Base-by-base conservation (phyloP, 2,329 filamentous ascomycete genomes). In the Epichloe baconii region DNA sequence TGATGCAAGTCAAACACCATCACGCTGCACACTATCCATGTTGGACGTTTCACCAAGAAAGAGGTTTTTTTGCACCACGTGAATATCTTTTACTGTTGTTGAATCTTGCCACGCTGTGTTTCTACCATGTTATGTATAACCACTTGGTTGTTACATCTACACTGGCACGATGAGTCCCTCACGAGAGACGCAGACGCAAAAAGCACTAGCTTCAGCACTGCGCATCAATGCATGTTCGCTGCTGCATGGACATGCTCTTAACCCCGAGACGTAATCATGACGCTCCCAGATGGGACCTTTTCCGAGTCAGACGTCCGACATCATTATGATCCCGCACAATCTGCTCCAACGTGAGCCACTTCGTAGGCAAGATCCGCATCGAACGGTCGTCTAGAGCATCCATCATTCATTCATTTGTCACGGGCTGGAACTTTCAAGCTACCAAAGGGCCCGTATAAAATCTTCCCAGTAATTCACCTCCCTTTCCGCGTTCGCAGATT, bases 371-470 rank as follows among this genome's bases (percentile, higher is more conserved):
- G n/a, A 23, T 50, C 44, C 44, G 43, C 45, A 26, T 55, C 53
- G 52, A 59, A 54, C 43, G 40, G 14, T 54, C 54, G 55, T 58
- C 56, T 58, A 35, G 26, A 49, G 53, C 52, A 47, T 55, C 43
- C 54, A 51, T 57, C 47, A 38, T 49, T 31, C 44, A 45, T 26
- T 42, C 50, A 52, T 64, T 58, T 60, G 63, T 63, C 55, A 59
- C 64, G 75, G 76, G 74, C 75, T 79, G 77, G 77, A 78, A 76
- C 77, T 79, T 79, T 80, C 69, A 80, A 80, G 77, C 77, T 75
- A 79, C 75, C 77, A 79, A 72, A 71, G 68, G 72, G 65, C 76
- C 74, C 73, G 62, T 59, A 60, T 43, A 31, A 42, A 57, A 58
- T 58, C 54, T 55, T 55, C 12, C 52, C 55, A 58, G 55, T 49